Evolutionary conservation across 2,329 filamentous ascomycete species (phyloP).

Genomic region (Mariannaea sp.): DNA sequence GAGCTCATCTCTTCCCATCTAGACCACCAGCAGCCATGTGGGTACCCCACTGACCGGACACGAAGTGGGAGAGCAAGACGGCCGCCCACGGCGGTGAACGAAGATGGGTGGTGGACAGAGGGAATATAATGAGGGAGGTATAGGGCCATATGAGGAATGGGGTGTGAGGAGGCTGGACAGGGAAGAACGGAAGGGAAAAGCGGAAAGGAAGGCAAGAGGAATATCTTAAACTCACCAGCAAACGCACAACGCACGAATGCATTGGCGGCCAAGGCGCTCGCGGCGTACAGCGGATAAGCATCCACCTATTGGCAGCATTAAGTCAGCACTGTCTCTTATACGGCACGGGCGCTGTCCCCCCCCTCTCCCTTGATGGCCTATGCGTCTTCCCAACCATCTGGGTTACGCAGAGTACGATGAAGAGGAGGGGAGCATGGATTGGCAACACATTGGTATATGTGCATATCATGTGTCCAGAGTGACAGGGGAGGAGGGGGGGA

Average conservation of each 20-base stretch:
- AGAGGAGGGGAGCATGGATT: conserved; percentile 1
- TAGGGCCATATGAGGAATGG: neutral
- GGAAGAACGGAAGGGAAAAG: neutral
- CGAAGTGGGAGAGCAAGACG: conserved; percentile 1
- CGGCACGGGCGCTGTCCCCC: conserved; percentile 21
- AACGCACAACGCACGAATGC: conserved; percentile 79
- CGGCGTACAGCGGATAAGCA: conserved; percentile 76
- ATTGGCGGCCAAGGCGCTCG: conserved; percentile 81
- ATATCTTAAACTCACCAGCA: conserved; percentile 56
- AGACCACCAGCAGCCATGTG: conserved; percentile 1
- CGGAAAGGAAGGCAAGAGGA: conserved; percentile 1
- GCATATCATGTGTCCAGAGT: neutral
- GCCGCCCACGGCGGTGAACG: conserved; percentile 16
- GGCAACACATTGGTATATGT: conserved; percentile 20
- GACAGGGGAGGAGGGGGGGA: neutral
- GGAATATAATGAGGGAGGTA: conserved; percentile 5
- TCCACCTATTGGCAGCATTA: conserved; percentile 58
- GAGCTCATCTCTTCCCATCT: neutral
- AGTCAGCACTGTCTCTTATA: conserved; percentile 29
- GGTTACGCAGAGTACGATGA: conserved; percentile 18
- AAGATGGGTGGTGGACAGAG: neutral
- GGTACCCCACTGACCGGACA: conserved; percentile 4
- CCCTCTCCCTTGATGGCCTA: conserved; percentile 8
- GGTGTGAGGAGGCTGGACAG: neutral
- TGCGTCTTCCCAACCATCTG: conserved; percentile 18